Evolutionary conservation across 1,284 basidiomycete species (phyloP), one percentile per base, ranked within the genome.

Genomic region (Fistulina hepatica): DNA sequence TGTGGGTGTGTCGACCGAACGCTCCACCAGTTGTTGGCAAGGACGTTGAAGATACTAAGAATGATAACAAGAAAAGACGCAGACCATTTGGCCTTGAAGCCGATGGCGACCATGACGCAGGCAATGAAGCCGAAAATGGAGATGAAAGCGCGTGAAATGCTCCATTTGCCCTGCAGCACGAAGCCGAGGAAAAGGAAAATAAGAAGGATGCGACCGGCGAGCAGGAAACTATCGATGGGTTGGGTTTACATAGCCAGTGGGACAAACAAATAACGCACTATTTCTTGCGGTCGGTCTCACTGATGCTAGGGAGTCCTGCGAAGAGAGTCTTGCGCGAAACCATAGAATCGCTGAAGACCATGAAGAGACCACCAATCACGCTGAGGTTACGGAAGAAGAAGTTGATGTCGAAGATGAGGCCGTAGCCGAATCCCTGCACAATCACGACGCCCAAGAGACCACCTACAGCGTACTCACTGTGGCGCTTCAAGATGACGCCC

Each of bases 111-210:
- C 90, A 97, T 97, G 53, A 79, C 61, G 57, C 94, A 97, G 2
- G 94, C 93, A n/a, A 73, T 82, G 33, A 95, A 71, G 40, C 90
- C 90, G 46, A 94, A 58, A 46, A 95, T 66, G 22, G 90, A 92
- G 39, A 95, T 83, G 43, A 94, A 64, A 7, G 92, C 72, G 44
- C 93, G 85, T 16, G 72, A 73, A 47, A 95, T 64, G 47, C 74
- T 82, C 92, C 93, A 97, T 57, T 76, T 65, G 39, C 93, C 93
- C 57, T 94, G 91, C 55, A 98, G 69, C 50, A 97, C 82, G 68
- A 98, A 97, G 2, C 95, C 95, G 51, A 99, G 70, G 76, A 99
- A 99, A 34, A 99, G 78, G 81, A 99, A 97, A 59, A 99, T 97
- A 52, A 99, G 80, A 45, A 99, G 76, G 42, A 98, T 81, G 43